phyloP scores from a whole-genome alignment of 495 filamentous ascomycete species.

The Penicillium robsamsonii region DNA sequence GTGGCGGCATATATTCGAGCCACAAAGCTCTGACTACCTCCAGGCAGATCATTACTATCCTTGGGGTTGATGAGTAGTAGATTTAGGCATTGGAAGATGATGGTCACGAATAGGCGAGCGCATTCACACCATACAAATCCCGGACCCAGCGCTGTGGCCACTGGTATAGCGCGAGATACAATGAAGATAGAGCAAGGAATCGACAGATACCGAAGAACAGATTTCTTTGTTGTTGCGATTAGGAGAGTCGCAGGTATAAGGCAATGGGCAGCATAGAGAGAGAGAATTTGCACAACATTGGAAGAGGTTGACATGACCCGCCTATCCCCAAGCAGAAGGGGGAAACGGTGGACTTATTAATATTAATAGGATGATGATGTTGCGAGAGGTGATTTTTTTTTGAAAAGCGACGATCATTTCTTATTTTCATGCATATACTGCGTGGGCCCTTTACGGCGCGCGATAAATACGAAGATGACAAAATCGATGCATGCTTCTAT shows the following conservation, averaged over 20 bases:
- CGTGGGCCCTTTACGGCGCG: neutral
- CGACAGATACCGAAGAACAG: slow-evolving; percentile 16
- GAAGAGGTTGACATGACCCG: slow-evolving; percentile 6
- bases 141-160: slow-evolving; percentile 16
- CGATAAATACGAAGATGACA: neutral
- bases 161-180: slow-evolving; percentile 9
- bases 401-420: neutral
- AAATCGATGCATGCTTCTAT: neutral
- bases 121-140: slow-evolving; percentile 26
- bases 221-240: slow-evolving; percentile 18
- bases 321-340: neutral
- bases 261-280: slow-evolving; percentile 15
- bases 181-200: slow-evolving; percentile 17
- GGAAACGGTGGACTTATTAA: neutral
- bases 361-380: neutral
- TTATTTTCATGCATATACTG: neutral
- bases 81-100: slow-evolving; percentile 20
- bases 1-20: slow-evolving; percentile 9
- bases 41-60: slow-evolving; percentile 16
- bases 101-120: slow-evolving; percentile 16
- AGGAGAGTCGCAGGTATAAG: slow-evolving; percentile 17
- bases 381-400: neutral
- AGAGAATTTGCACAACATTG: slow-evolving; percentile 9
- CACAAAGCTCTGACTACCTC: neutral
- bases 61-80: slow-evolving; percentile 20